Conservation (phyloP, 176 grass and related monocot genomes). For the Microstegium vimineum region DNA sequence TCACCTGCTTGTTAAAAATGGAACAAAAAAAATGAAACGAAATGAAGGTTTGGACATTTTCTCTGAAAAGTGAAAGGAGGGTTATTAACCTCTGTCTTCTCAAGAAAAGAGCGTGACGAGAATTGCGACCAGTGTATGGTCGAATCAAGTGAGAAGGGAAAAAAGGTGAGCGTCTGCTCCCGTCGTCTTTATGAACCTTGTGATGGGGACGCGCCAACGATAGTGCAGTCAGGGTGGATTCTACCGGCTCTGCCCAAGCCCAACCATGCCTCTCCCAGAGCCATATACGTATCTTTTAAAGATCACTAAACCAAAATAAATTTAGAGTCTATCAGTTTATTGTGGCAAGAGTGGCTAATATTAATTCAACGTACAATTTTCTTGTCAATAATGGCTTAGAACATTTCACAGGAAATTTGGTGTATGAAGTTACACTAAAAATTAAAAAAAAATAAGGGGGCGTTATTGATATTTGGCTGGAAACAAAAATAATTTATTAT, state of each 20-base stretch:
- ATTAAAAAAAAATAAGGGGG: no score
- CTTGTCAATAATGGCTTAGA: no score
- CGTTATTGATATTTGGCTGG: no score
- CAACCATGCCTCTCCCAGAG: not conserved
- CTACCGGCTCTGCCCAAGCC: not conserved
- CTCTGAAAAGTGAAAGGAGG: not conserved
- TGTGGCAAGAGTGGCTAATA: no score
- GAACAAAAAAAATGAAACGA: not conserved
- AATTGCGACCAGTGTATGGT: not conserved
- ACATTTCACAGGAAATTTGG: no score
- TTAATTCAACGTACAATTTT: no score
- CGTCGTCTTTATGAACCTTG: not conserved
- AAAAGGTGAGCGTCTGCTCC: not conserved
- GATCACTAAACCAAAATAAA: no score
- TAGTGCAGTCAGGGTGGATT: not conserved
- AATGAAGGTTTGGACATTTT: not conserved
- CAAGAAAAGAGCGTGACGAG: not conserved
- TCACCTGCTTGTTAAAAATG: not conserved
- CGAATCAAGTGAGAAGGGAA: not conserved
- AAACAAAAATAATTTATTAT: no score
- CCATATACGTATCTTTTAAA: no score
- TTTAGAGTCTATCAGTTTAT: no score
- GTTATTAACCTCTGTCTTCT: not conserved
- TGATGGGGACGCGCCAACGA: conserved; percentile 13
- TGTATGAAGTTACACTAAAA: no score